Conservation (phyloP, 176 grass and related monocot species). For the Secale cereale region DNA sequence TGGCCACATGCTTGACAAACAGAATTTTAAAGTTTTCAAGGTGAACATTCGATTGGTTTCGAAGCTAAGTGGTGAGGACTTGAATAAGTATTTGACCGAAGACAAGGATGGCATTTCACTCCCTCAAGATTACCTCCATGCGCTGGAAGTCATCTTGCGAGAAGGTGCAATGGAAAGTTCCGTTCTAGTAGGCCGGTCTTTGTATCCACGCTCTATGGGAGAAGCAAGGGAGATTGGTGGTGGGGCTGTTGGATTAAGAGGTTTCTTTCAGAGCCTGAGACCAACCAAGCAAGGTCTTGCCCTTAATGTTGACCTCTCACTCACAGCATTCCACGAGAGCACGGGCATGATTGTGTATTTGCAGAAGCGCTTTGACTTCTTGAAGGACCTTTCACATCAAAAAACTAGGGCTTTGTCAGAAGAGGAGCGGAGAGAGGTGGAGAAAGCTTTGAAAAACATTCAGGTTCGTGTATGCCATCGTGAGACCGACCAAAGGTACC, state of each 20-base stretch:
- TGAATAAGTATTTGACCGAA: slow-evolving; percentile 65
- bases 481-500: slow-evolving; percentile 78
- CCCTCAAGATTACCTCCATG: slow-evolving; percentile 81
- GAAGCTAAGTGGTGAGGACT: slow-evolving; percentile 61
- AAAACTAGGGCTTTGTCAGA: slow-evolving; percentile 57
- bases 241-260: slow-evolving; percentile 73
- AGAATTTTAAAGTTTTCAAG: slow-evolving; percentile 67
- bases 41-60: slow-evolving; percentile 77
- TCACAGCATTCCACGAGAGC: slow-evolving; percentile 77
- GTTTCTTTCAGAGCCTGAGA: slow-evolving; percentile 85
- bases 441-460: slow-evolving; percentile 83
- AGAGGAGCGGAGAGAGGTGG: slow-evolving; percentile 69
- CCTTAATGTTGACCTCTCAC: slow-evolving; percentile 87
- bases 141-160: slow-evolving; percentile 68
- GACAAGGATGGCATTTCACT: slow-evolving; percentile 47
- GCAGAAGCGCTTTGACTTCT: slow-evolving; percentile 76
- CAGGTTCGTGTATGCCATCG: slow-evolving; percentile 82
- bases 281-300: slow-evolving; percentile 87
- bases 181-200: slow-evolving; percentile 67
- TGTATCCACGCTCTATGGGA: slow-evolving; percentile 61
- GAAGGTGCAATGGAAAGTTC: slow-evolving; percentile 65
- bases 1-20: slow-evolving; percentile 17
- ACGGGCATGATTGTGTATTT: slow-evolving; percentile 75
- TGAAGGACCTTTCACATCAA: slow-evolving; percentile 61
- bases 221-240: slow-evolving; percentile 73